Base-by-base conservation (phyloP, 2,329 filamentous ascomycete species). In the Hypomyces rosellus region DNA sequence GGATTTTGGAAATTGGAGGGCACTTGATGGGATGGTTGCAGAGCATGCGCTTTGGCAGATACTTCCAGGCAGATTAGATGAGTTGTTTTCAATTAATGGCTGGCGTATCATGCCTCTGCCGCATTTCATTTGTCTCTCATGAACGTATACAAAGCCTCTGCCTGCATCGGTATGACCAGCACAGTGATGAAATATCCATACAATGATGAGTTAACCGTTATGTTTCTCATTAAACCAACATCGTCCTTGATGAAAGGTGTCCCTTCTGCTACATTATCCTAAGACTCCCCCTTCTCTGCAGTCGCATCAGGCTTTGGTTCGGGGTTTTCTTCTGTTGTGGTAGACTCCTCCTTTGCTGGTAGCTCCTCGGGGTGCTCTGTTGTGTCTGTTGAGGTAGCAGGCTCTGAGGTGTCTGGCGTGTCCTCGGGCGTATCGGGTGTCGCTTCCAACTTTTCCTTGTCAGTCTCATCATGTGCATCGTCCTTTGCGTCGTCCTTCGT, bases 281-380 rank as follows among this genome's bases (percentile, higher is more conserved):
- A 30, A 3, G 36, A 15, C 36, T 8, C 40, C 44, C 45, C 50
- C 34, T 40, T 34, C 34, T 41, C 36, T 36, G 42, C 13, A 11
- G 42, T 38, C 12, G 36, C 5, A 38, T 38, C 20, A 9, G 20
- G 22, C 22, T 25, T 9, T 13, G 13, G 5, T 44, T 34, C 22
- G 5, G 42, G 30, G 15, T 38, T 36, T 12, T 42, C 12, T 18
- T 51, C 36, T 9, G 12, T 18, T 39, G 36, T 43, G 20, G 34
- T 5, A 34, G 18, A 8, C 45, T 25, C 50, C 42, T 49, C 51
- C 25, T 51, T 45, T 40, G 46, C 48, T 16, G 36, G 16, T n/a
- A 7, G 14, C n/a, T 38, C 16, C 36, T 38, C 36, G 14, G 36
- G 12, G 13, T 5, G 6, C 14, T 38, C 36, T 12, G 36, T 38